A percentile compares a stretch with the other conserved stretches of the same genome.
These are phyloP conservation scores for Infundibulicybe gibba DNA, from an alignment of 768 basidiomycete genomes.

Conservation along the genomic window DNA sequence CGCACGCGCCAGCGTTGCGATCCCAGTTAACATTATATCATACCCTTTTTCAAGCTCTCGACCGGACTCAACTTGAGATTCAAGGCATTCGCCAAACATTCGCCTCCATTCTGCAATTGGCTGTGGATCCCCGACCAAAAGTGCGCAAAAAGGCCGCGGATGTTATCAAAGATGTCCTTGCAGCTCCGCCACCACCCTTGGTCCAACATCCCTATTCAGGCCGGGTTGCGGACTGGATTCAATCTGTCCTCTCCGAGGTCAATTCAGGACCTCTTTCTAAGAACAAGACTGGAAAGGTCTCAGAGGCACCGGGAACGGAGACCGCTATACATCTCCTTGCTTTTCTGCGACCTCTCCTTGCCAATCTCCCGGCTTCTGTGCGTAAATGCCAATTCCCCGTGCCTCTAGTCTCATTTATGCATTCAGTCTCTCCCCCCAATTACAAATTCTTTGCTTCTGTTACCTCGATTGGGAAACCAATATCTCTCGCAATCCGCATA, in stretches of 20 bases:
- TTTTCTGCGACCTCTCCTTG: conserved; percentile 60
- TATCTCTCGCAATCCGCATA: conserved; percentile 90
- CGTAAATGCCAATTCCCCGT: conserved; percentile 25
- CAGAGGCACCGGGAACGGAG: conserved; percentile 59
- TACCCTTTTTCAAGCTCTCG: conserved; percentile 63
- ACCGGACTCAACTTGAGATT: conserved; percentile 64
- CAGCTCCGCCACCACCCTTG: conserved; percentile 73
- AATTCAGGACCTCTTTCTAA: conserved; percentile 58
- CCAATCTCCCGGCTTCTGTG: conserved; percentile 65
- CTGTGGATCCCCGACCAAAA: conserved; percentile 88
- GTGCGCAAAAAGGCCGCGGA: conserved; percentile 91
- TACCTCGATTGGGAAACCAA: conserved; percentile 84
- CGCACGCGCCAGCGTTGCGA: conserved; percentile 76
- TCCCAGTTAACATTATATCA: conserved; percentile 83
- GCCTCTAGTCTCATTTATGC: conserved; percentile 1
- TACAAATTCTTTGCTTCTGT: conserved; percentile 65
- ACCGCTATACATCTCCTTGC: conserved; percentile 76
- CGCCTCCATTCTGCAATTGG: conserved; percentile 78
- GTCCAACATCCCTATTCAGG: conserved; percentile 83
- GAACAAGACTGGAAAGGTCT: conserved; percentile 51
- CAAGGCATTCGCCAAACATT: conserved; percentile 77
- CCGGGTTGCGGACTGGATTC: conserved; percentile 77
- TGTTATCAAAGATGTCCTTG: conserved; percentile 73
- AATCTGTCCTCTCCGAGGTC: conserved; percentile 62
- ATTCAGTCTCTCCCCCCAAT: conserved; percentile 70